Evolutionary conservation across 257 asterid genomes (phyloP), one percentile per base, ranked within the genome.

Genomic region (Solanum etuberosum): DNA sequence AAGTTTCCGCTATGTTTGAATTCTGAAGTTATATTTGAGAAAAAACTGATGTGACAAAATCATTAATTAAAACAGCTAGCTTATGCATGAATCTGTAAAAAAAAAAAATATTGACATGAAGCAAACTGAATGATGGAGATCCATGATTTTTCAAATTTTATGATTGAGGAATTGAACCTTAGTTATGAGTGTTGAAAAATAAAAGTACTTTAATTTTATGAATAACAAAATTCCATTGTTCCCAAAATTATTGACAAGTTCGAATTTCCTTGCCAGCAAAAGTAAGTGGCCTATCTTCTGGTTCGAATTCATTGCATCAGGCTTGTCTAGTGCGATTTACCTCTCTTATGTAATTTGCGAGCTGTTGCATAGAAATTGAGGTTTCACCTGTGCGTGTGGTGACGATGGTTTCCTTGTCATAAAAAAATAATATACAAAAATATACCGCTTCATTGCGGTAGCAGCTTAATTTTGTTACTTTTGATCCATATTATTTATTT

Each of bases 31-130:
- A 34, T 73, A 78, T 46, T 27, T 78, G 40, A 80, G 35, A 16
- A 27, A 37, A 46, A 43, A 80, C 10, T 34, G 80, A 72, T 72
- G 80, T 72, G 80, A 72, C 46, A 72, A 72, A 72, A 72, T 72
- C 46, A 32, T 72, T 72, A 72, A 70, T 40, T 34, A 73, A 77
- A 68, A 68, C 40, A 68, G 40, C 40, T 68, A 68, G 74, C 38
- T 29, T 68, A 68, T 68, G 23, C 38, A 68, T 68, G 74, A 68
- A 29, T 68, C 38, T 68, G 3, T 68, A 14, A 23, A 59, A 68
- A 2, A 67, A 48, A 16, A 18, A 54, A 54, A 51, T 2, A 20
- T 59, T 21, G 29, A 11, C 71, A 63, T 4, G 32, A 63, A 25
- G 16, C 3, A 63, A 68, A 70, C n/a, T 70, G 77, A 71, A 72